Base-by-base conservation (phyloP, 2,329 filamentous ascomycete genomes). In the Bipolaris gigantea region DNA sequence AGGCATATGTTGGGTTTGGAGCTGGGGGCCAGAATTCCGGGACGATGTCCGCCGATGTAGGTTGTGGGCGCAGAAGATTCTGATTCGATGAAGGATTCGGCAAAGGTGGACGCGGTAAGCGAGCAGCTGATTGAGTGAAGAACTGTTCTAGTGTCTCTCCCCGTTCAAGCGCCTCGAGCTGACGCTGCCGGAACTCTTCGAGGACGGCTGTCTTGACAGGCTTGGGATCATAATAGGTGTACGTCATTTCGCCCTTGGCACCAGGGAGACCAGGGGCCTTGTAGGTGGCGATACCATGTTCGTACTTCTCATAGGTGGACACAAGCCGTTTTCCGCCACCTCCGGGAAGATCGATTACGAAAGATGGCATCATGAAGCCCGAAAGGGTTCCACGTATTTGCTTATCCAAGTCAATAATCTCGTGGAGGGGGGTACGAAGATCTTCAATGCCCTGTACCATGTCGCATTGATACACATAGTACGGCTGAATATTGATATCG, bases 401-500 rank as follows among this genome's bases (percentile, higher is more conserved):
- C 19, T 79, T 75, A 67, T 88, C 84, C 0, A 88, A 73, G 16
- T 83, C 73, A 15, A 87, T 76, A 42, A 85, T 85, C 2, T 80
- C 83, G 39, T 77, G 76, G 10, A 88, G 76, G 2, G 84, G 83
- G 0, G 85, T 88, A 7, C 85, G 81, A 19, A 87, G 75, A 62
- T 88, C 84, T 72, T 88, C 85, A 2, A 84, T 77, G 40, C 80
- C 81, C 25, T 76, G 71, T 8, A 86, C 83, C 80, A 87, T 83
- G 66, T 88, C 85, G 42, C 81, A 82, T 64, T 86, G 84, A 68
- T 87, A 88, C 47, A 88, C 80, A 62, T 88, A 88, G 68, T 87
- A 87, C 80, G 85, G 85, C 45, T 80, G 73, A 42, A 87, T 80
- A 39, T 81, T 82, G 55, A 83, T 82, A 57, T 83, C 79, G 2